A percentile compares a stretch with the other conserved stretches of the same genome.
These are phyloP conservation scores for Clavispora santaluciae DNA, from an alignment of 805 yeast species.

Conservation along the genomic window DNA sequence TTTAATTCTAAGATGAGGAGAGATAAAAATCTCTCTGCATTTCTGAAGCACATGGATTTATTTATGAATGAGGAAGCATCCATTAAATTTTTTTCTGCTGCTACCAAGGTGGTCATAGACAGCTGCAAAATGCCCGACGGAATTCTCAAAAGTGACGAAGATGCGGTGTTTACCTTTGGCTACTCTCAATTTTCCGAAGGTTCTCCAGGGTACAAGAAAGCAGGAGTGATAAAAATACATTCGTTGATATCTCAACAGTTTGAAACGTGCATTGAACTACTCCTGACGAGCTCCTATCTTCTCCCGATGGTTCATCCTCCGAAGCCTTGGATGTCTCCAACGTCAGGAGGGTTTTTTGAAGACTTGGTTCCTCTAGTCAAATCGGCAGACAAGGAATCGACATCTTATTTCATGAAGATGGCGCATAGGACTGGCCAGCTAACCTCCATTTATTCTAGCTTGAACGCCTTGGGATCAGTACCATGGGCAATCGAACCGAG, in stretches of 20 bases:
- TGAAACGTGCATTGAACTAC: constrained; percentile 6
- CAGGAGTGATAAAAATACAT: constrained; percentile 11
- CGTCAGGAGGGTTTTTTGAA: constrained; percentile 31
- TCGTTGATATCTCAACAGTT: constrained; percentile 7
- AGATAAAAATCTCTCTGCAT: constrained; percentile 6
- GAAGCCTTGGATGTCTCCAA: constrained; percentile 29
- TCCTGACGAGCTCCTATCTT: constrained; percentile 7
- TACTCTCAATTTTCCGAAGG: constrained; percentile 1
- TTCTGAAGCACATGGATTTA: constrained; percentile 6
- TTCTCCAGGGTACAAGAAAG: constrained; percentile 2
- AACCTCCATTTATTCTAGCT: constrained; percentile 22
- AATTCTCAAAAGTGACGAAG: neutral
- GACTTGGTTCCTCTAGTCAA: constrained; percentile 22
- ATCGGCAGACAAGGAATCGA: constrained; percentile 12
- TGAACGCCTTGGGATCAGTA: constrained; percentile 24
- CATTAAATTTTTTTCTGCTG: constrained; percentile 14
- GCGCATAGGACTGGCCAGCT: constrained; percentile 32
- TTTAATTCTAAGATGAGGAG: constrained; percentile 9
- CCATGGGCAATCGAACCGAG: constrained; percentile 35
- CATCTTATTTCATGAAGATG: constrained; percentile 17
- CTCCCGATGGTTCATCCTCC: constrained; percentile 41
- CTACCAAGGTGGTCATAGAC: constrained; percentile 15
- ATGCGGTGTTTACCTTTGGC: constrained; percentile 3
- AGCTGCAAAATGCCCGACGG: constrained; percentile 8
- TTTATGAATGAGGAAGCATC: constrained; percentile 17